Base-by-base conservation (phyloP, 2,329 filamentous ascomycete genomes). In the Pseudogymnoascus sp. region DNA sequence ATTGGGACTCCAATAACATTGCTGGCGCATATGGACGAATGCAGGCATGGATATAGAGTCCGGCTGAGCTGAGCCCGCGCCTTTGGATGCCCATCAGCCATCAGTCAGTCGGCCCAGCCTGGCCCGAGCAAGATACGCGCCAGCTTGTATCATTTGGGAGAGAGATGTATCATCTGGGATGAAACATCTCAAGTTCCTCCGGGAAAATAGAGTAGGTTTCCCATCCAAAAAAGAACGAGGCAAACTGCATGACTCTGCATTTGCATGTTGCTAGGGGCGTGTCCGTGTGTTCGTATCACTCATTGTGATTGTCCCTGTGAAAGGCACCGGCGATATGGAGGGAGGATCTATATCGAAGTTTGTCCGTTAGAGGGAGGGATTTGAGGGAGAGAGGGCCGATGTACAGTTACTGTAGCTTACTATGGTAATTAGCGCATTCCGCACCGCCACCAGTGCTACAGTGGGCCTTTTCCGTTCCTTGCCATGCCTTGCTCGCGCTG, bases 401-500 rank as follows among this genome's bases (percentile, higher is more conserved):
- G 23, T 49, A 49, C 23, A n/a, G 42, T 16, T 39, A 39, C 36
- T 8, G n/a, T 39, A 39, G 36, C 36, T 14, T 23, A n/a, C 35
- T 38, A 5, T 36, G 12, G 33, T 55, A 55, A 55, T 55, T 55
- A 55, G 28, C 49, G 49, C 49, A 55, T 55, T 33, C 49, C 49
- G 49, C 49, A 55, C 49, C 49, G n/a, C 49, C 28, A 55, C 49
- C 28, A 55, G 49, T 55, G 49, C 49, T 55, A 55, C 49, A 55
- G 49, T 55, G 28, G 49, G 49, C 25, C 45, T 55, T 55, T 33
- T 55, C 45, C 45, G 45, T 55, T 55, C 45, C 45, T 55, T 55
- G 45, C 45, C 25, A 55, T 55, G 45, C n/a, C 45, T 33, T 55
- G 28, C 49, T 55, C 49, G n/a, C 49, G 8, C 28, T 55, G 49